phyloP scores from a whole-genome alignment of 164 flowering plant species.

The Chimonanthus salicifolius region DNA sequence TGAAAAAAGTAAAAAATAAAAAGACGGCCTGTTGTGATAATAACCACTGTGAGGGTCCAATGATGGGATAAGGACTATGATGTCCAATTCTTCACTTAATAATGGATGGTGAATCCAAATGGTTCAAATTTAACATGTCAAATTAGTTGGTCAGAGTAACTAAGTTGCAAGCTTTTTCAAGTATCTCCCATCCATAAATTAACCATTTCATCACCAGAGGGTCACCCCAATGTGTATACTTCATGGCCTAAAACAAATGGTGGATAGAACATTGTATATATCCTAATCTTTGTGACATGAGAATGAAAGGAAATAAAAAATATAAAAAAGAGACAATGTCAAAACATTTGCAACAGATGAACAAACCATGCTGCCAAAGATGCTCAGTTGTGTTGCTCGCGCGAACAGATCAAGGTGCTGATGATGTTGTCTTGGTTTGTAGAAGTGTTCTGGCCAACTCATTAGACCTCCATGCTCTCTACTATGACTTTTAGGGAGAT shows the following conservation, averaged over 20 bases:
- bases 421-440: slow-evolving; percentile 26
- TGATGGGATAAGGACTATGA: neutral
- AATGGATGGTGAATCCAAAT: too few species aligned
- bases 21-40: too few species aligned
- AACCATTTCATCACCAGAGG: neutral
- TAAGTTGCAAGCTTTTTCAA: neutral
- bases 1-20: neutral
- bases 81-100: too few species aligned
- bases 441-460: slow-evolving; percentile 77
- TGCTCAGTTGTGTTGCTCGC: slow-evolving; percentile 63
- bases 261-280: neutral
- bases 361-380: slow-evolving; percentile 70
- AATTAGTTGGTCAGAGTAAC: neutral
- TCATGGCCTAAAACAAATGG: neutral
- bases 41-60: neutral
- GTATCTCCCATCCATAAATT: neutral
- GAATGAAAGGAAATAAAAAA: too few species aligned
- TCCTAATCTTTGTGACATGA: neutral
- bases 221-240: neutral
- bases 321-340: too few species aligned
- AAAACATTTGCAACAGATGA: neutral
- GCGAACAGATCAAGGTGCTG: slow-evolving; percentile 40
- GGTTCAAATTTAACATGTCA: too few species aligned
- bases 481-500: slow-evolving; percentile 38
- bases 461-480: slow-evolving; percentile 65